Conservation (phyloP, 768 basidiomycete species). For the Ephemerocybe angulata region DNA sequence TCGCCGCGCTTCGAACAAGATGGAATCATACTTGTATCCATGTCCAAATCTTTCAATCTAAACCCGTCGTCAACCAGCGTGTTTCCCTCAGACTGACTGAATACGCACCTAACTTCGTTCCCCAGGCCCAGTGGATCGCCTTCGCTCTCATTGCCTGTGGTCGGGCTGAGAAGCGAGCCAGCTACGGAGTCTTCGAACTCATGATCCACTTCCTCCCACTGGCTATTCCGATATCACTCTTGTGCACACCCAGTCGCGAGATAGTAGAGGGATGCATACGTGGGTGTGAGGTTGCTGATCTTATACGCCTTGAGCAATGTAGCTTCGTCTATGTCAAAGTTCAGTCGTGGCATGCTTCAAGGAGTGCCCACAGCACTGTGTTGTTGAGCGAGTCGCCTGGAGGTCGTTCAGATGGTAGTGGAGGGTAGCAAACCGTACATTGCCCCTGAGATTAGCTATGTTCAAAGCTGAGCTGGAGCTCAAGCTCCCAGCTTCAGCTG, state of each 20-base stretch:
- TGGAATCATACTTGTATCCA: slow-evolving; percentile 67
- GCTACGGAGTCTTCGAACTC: slow-evolving; percentile 76
- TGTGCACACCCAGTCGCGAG: neutral
- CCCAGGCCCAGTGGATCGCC: slow-evolving; percentile 82
- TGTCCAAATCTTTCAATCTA: slow-evolving; percentile 65
- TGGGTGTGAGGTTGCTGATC: slow-evolving; percentile 72
- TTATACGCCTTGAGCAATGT: slow-evolving; percentile 85
- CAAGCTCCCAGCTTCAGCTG: too few species aligned
- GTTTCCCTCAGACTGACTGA: neutral
- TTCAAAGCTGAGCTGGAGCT: too few species aligned
- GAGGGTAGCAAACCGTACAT: too few species aligned
- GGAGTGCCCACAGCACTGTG: neutral
- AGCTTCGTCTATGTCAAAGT: slow-evolving; percentile 75
- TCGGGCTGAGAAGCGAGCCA: slow-evolving; percentile 57
- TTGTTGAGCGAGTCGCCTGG: too few species aligned
- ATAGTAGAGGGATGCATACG: slow-evolving; percentile 38
- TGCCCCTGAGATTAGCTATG: too few species aligned
- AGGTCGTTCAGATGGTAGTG: too few species aligned
- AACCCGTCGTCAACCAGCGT: slow-evolving; percentile 9
- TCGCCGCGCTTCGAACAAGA: neutral
- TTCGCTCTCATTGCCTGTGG: slow-evolving; percentile 53
- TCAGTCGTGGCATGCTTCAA: slow-evolving; percentile 52
- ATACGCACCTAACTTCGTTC: slow-evolving; percentile 51
- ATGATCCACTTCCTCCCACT: slow-evolving; percentile 90
- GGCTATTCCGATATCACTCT: slow-evolving; percentile 36